Conservation (phyloP, 2,329 filamentous ascomycete genomes). For the Aspergillus proliferans region DNA sequence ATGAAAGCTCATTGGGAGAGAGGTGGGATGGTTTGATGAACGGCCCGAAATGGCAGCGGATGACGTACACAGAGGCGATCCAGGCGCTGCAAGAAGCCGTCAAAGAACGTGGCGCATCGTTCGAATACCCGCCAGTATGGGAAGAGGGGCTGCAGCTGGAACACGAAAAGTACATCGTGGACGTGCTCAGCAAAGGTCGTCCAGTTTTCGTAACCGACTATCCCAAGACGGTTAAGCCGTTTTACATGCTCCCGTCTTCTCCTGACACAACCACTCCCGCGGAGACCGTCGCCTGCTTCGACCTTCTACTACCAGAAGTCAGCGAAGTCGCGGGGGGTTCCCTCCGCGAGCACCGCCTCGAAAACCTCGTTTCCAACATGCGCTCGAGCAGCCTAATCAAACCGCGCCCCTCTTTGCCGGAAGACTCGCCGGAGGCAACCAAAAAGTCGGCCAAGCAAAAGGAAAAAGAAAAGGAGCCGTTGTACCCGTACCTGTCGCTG, state of each 20-base stretch:
- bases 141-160: constrained; percentile 74
- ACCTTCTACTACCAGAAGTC: constrained; percentile 76
- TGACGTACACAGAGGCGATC: constrained; percentile 78
- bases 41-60: constrained; percentile 61
- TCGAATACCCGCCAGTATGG: constrained; percentile 65
- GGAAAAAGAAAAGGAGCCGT: constrained; percentile 7
- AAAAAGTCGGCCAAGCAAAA: constrained; percentile 13
- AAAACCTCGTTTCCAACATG: constrained; percentile 65
- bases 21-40: constrained; percentile 67
- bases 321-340: constrained; percentile 86
- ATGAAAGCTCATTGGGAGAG: constrained; percentile 46
- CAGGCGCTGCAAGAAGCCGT: constrained; percentile 57
- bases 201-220: constrained; percentile 94
- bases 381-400: constrained; percentile 56
- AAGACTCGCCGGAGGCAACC: neutral
- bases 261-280: constrained; percentile 6
- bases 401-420: constrained; percentile 7
- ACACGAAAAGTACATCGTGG: constrained; percentile 84
- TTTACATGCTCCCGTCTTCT: constrained; percentile 68
- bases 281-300: constrained; percentile 78
- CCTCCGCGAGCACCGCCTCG: constrained; percentile 74
- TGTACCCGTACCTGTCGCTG: constrained; percentile 32
- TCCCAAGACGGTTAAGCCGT: constrained; percentile 81
- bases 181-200: constrained; percentile 53
- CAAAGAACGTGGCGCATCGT: constrained; percentile 45